Evolutionary conservation across 2,329 filamentous ascomycete species (phyloP).

Genomic region (Bipolaris bicolor): DNA sequence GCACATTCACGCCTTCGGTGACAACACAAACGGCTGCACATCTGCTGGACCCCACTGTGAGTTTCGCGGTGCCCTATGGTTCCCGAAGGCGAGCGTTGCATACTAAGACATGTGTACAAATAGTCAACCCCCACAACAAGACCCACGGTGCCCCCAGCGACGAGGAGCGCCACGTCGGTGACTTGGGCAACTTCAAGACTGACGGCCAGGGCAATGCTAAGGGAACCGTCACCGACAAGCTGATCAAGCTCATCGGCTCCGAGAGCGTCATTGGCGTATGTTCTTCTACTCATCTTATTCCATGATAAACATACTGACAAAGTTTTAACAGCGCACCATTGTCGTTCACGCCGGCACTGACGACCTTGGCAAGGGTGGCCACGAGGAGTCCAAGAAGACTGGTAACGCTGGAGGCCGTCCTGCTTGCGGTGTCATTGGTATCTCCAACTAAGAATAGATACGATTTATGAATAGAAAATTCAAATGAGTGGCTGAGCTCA

Average conservation of each 20-base stretch:
- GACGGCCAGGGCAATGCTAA: slow-evolving; percentile 89
- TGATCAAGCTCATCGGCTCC: slow-evolving; percentile 94
- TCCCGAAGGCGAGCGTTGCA: not conserved
- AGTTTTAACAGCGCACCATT: slow-evolving; percentile 74
- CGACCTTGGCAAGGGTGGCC: slow-evolving; percentile 89
- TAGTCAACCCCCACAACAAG: slow-evolving; percentile 96
- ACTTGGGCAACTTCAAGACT: slow-evolving; percentile 96
- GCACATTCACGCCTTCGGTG: slow-evolving; percentile 98
- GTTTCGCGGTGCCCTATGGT: slow-evolving; percentile 37
- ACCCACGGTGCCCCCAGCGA: slow-evolving; percentile 87
- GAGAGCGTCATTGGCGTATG: slow-evolving; percentile 91
- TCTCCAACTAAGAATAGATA: slow-evolving; percentile 58
- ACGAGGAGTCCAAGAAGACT: slow-evolving; percentile 97
- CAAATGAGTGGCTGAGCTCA: not conserved
- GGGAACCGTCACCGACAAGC: slow-evolving; percentile 78
- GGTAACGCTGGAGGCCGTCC: slow-evolving; percentile 93
- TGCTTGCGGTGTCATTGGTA: slow-evolving; percentile 95
- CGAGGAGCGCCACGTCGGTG: slow-evolving; percentile 89
- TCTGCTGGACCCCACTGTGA: slow-evolving; percentile 96
- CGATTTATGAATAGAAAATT: not conserved
- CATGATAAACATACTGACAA: slow-evolving; percentile 16
- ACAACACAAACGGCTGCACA: slow-evolving; percentile 99
- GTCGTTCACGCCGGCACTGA: slow-evolving; percentile 95
- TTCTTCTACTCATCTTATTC: slow-evolving; percentile 1
- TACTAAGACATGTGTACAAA: slow-evolving; percentile 9